Percentiles rank a stretch among this genome's conserved stretches.
phyloP scores from a whole-genome alignment of 208 protist species.

The Leishmania lainsoni region DNA sequence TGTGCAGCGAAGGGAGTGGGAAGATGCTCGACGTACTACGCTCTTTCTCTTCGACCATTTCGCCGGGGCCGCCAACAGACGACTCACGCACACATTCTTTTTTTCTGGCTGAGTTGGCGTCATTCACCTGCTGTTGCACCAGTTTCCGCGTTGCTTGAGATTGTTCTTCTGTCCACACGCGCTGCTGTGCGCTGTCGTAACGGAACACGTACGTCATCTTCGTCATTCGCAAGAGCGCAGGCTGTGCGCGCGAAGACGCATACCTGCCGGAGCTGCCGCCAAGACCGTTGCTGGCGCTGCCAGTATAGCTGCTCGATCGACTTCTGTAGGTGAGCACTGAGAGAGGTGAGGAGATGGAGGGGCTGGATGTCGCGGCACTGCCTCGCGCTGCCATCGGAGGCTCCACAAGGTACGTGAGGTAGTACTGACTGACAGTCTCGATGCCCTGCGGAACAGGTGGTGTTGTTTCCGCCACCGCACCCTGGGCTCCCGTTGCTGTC shows the following conservation, averaged over 20 bases:
- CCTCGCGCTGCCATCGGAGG: background rate
- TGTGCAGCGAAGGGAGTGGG: slow-evolving; percentile 6
- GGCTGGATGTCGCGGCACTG: background rate
- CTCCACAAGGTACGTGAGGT: slow-evolving; percentile 7
- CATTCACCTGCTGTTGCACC: background rate
- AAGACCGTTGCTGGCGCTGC: background rate
- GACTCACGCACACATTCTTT: background rate
- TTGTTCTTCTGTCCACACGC: slow-evolving; percentile 13
- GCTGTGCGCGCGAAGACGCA: background rate
- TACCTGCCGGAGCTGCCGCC: background rate
- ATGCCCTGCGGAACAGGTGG: background rate
- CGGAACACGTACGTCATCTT: background rate
- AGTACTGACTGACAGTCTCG: background rate
- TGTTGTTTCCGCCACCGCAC: background rate
- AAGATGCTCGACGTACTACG: background rate
- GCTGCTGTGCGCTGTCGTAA: slow-evolving; percentile 18
- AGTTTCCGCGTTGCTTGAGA: background rate
- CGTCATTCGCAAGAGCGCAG: no score
- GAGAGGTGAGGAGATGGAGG: slow-evolving; percentile 3
- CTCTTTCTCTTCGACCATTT: background rate
- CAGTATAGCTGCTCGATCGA: background rate
- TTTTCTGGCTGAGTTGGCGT: background rate
- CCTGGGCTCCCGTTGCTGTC: background rate
- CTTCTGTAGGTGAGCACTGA: background rate
- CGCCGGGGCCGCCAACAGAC: background rate